Conservation (phyloP, 2,329 filamentous ascomycete species). For the Myriosclerotinia curreyana region DNA sequence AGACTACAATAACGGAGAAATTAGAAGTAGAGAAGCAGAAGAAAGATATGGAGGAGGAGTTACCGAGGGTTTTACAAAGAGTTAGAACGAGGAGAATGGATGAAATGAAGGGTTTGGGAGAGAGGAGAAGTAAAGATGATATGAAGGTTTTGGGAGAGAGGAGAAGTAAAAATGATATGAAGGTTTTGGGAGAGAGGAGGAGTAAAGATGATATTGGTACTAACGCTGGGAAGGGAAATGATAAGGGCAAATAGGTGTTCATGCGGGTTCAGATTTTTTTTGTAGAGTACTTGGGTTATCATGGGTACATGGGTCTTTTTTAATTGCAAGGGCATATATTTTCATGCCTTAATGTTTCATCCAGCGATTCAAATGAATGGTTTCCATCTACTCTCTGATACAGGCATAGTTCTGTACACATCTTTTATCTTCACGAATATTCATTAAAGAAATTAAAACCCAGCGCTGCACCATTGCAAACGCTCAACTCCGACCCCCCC, state of each 20-base stretch:
- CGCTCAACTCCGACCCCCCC: background rate
- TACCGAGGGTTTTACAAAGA: conserved; percentile 49
- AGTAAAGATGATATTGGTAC: conserved; percentile 1
- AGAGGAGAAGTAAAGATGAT: conserved; percentile 28
- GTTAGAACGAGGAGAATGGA: conserved; percentile 45
- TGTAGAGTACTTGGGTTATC: background rate
- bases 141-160: conserved; percentile 14
- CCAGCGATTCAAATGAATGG: background rate
- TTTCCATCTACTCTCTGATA: background rate
- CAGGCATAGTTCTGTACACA: background rate
- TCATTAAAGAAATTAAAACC: conserved; percentile 1
- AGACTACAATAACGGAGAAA: conserved; percentile 27
- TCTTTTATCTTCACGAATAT: too few relatives aligned
- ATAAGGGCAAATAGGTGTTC: background rate
- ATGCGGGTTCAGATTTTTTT: background rate
- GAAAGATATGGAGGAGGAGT: conserved; percentile 40
- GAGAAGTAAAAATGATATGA: conserved; percentile 29
- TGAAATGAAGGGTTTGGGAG: conserved; percentile 31
- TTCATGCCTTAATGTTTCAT: background rate
- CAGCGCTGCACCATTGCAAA: conserved; percentile 1
- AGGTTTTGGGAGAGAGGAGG: background rate
- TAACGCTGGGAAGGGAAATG: conserved; percentile 1
- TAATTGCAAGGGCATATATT: background rate
- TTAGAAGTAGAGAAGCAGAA: conserved; percentile 27
- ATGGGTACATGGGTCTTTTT: background rate